These are phyloP conservation scores for Penicillium angulare DNA, from an alignment of 495 filamentous ascomycete species.

Conservation along the genomic window DNA sequence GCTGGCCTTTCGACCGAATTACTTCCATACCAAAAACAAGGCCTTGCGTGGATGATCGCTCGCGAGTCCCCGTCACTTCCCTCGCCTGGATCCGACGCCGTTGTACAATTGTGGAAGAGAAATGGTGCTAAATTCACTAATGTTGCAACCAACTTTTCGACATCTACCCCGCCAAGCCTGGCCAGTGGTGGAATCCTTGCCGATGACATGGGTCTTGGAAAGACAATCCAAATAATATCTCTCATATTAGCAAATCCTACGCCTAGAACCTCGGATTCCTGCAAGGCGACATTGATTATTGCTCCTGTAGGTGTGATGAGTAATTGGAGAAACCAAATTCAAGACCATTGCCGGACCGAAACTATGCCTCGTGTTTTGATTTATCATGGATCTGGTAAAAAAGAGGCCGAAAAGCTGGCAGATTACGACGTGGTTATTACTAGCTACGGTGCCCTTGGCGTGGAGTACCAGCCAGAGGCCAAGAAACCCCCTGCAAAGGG, in stretches of 20 bases:
- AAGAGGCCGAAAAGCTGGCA: constrained; percentile 48
- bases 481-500: constrained; percentile 19
- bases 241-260: constrained; percentile 65
- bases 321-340: constrained; percentile 85
- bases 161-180: constrained; percentile 53
- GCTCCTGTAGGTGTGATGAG: constrained; percentile 87
- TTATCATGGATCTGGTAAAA: constrained; percentile 68
- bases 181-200: constrained; percentile 83
- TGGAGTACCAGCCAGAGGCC: constrained; percentile 38
- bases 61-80: constrained; percentile 74
- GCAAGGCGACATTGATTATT: constrained; percentile 72
- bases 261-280: constrained; percentile 29
- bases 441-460: constrained; percentile 66
- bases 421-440: constrained; percentile 80
- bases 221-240: constrained; percentile 86
- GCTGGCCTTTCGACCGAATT: constrained; percentile 59
- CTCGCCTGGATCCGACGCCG: constrained; percentile 53
- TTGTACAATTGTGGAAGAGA: constrained; percentile 80
- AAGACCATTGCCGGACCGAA: constrained; percentile 64
- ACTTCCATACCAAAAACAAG: constrained; percentile 81
- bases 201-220: constrained; percentile 94
- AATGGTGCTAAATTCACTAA: constrained; percentile 58
- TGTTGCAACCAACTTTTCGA: constrained; percentile 72
- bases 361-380: constrained; percentile 57
- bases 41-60: constrained; percentile 77